Percentiles rank a stretch among this genome's conserved stretches.
Evolutionary conservation across 2,329 filamentous ascomycete genomes (phyloP).

Genomic region (Diaporthe amygdali): DNA sequence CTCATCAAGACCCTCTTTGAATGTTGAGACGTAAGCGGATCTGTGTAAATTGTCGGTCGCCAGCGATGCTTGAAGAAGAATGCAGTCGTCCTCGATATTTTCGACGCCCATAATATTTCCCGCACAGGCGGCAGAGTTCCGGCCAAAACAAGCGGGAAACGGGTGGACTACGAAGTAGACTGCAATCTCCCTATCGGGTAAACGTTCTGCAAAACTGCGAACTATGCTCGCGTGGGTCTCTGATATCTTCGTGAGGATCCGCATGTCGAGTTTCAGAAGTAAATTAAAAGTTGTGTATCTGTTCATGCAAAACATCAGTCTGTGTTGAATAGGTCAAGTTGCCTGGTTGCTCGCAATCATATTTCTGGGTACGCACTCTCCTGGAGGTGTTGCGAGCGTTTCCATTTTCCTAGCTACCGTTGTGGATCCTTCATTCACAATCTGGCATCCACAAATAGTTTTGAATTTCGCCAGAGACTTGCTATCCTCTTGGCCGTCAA

Average conservation of each 20-base stretch:
- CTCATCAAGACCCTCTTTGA: not conserved
- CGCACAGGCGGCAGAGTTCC: not conserved
- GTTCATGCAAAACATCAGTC: not conserved
- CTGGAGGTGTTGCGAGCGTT: not conserved
- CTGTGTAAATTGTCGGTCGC: not conserved
- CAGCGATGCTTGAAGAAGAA: not conserved
- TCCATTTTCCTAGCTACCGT: not conserved
- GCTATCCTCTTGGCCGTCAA: not conserved
- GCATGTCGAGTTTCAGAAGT: not conserved
- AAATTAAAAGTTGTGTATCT: not conserved
- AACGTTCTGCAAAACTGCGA: not conserved
- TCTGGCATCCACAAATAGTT: not conserved
- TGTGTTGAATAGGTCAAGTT: not conserved
- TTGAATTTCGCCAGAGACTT: not conserved
- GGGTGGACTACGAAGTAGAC: not conserved
- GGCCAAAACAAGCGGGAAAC: not conserved
- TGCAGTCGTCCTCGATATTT: not conserved
- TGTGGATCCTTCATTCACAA: not conserved
- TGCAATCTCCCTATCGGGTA: not conserved
- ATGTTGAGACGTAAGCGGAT: not conserved
- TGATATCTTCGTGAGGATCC: not conserved
- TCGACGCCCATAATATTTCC: not conserved
- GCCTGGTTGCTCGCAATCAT: accelerated
- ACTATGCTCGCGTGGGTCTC: not conserved
- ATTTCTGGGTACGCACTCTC: not conserved